A percentile compares a stretch with the other conserved stretches of the same genome.
Evolutionary conservation across 768 basidiomycete genomes (phyloP).

Genomic region (Auricularia sp.): DNA sequence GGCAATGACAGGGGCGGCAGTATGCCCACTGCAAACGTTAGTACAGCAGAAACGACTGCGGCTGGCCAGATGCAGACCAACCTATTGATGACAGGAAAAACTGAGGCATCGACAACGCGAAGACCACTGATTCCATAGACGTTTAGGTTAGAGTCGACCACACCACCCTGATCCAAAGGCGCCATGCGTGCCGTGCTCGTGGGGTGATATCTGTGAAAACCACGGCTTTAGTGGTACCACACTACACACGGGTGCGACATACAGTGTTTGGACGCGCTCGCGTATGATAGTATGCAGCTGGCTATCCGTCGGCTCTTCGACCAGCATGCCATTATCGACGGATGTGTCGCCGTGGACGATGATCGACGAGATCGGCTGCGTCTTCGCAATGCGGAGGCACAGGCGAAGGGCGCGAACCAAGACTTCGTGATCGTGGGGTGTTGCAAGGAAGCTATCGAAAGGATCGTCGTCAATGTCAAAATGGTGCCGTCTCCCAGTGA

Average conservation of each 20-base stretch:
- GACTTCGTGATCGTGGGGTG: slow-evolving; percentile 28
- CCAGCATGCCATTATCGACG: no score
- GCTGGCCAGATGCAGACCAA: slow-evolving; percentile 35
- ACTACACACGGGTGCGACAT: slow-evolving; percentile 21
- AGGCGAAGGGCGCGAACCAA: slow-evolving; percentile 32
- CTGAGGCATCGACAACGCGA: slow-evolving; percentile 36
- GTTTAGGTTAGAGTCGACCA: slow-evolving; percentile 31
- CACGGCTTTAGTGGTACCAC: slow-evolving; percentile 22
- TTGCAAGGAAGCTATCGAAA: slow-evolving; percentile 31
- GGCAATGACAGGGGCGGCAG: slow-evolving; percentile 9
- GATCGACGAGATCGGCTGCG: slow-evolving; percentile 33
- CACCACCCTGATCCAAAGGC: slow-evolving; percentile 26
- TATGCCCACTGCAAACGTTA: not conserved
- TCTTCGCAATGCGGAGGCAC: slow-evolving; percentile 27
- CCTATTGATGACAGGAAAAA: slow-evolving; percentile 29
- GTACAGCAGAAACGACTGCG: slow-evolving; percentile 9
- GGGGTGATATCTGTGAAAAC: slow-evolving; percentile 21
- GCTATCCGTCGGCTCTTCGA: slow-evolving; percentile 16
- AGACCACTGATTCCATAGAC: slow-evolving; percentile 35
- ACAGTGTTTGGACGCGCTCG: slow-evolving; percentile 26
- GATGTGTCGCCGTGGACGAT: slow-evolving; percentile 15
- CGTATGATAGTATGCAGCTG: slow-evolving; percentile 22
- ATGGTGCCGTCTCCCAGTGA: not conserved
- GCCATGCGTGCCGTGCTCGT: slow-evolving; percentile 29
- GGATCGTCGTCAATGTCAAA: slow-evolving; percentile 2